Evolutionary conservation across 2,329 filamentous ascomycete species (phyloP), one percentile per base, ranked within the genome.

Genomic region (Bipolaris cookei): DNA sequence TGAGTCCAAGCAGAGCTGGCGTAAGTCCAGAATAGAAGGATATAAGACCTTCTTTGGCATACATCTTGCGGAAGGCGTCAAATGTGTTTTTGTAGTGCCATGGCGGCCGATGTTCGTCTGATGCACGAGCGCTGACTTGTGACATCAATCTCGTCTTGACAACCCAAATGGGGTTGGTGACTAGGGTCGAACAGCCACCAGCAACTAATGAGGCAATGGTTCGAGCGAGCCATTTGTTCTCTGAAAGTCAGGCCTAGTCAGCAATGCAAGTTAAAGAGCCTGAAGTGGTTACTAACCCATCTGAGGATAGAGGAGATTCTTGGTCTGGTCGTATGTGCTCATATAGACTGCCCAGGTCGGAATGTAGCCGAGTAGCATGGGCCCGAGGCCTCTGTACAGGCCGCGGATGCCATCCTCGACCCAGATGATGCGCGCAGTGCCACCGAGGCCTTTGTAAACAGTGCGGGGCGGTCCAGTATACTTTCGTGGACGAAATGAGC

Each of bases 61-160:
- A 99, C 94, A 99, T 99, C 77, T 97, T 97, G 65, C 88, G 89
- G 51, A 92, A 93, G 3, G 95, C 95, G 78, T 99, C 95, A 51
- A 92, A 80, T 1, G 95, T 98, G 56, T 88, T 92, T 64, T 83
- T 86, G 77, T 99, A 99, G 73, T 97, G 90, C 92, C 93, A 98
- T 28, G 89, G 89, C n/a, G 87, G 84, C 53, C 87, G 84, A 49
- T 86, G 79, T 54, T 79, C 77, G 70, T 79, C 81, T 30, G 78
- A 82, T 63, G 84, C 81, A 59, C 80, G 82, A 35, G 81, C 76
- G 64, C 85, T 88, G 20, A 88, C 90, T 80, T 98, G 95, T 35
- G 95, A 97, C 95, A 98, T 98, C 67, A 99, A 85, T 65, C 95
- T 86, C 46, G 95, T 99, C 79, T 99, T 99, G 80, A 99, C 97